Conservation (phyloP, 768 basidiomycete genomes). For the Hemileccinum rubropunctum region DNA sequence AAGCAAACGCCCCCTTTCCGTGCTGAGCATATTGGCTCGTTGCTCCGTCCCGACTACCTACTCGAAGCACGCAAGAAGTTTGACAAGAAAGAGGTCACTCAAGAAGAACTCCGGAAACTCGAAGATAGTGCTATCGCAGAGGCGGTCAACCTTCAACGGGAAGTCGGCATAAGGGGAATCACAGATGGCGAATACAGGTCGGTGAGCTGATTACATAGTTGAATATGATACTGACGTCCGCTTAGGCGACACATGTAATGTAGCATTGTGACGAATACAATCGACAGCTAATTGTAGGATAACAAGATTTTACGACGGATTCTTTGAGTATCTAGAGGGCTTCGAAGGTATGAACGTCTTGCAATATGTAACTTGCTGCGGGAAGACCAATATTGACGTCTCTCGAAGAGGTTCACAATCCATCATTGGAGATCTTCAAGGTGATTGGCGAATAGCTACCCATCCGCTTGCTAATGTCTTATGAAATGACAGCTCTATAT, state of each 20-base stretch:
- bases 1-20: constrained; percentile 41
- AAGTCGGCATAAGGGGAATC: constrained; percentile 40
- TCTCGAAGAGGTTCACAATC: constrained; percentile 19
- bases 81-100: constrained; percentile 33
- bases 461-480: not conserved
- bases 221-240: not conserved
- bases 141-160: constrained; percentile 37
- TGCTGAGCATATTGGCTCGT: constrained; percentile 45
- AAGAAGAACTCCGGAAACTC: constrained; percentile 34
- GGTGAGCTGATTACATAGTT: constrained; percentile 18
- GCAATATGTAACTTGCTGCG: too few relatives aligned
- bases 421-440: constrained; percentile 27
- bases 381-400: not conserved
- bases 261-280: not conserved
- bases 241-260: constrained; percentile 26
- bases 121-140: constrained; percentile 39
- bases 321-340: constrained; percentile 26
- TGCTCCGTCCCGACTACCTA: constrained; percentile 41
- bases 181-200: constrained; percentile 42
- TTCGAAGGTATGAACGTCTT: constrained; percentile 24
- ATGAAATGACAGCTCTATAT: constrained; percentile 20
- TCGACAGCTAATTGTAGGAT: not conserved
- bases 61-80: constrained; percentile 36
- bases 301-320: constrained; percentile 27
- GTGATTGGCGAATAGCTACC: not conserved